phyloP scores from a whole-genome alignment of 2,329 filamentous ascomycete species.

The Aspergillus cejpii region DNA sequence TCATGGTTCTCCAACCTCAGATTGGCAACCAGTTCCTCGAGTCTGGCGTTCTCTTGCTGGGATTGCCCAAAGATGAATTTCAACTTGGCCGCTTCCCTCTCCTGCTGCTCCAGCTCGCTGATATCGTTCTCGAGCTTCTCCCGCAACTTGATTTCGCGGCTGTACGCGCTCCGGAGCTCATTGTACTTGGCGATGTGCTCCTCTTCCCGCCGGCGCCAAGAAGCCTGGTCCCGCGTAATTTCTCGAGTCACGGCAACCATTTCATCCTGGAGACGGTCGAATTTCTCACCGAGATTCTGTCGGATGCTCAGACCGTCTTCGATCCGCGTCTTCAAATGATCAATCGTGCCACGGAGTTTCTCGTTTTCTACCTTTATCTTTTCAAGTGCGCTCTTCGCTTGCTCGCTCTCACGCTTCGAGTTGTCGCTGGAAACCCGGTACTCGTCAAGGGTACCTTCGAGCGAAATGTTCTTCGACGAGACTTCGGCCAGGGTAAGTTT shows the following conservation, averaged over 20 bases:
- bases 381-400: constrained; percentile 44
- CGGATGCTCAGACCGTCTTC: constrained; percentile 80
- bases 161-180: constrained; percentile 50
- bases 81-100: constrained; percentile 69
- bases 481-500: constrained; percentile 49
- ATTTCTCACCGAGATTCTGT: constrained; percentile 75
- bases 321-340: constrained; percentile 67
- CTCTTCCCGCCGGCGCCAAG: constrained; percentile 63
- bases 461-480: constrained; percentile 53
- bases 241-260: constrained; percentile 73
- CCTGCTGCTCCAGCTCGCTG: constrained; percentile 58
- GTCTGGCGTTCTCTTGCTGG: constrained; percentile 55
- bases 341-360: constrained; percentile 65
- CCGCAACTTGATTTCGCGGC: constrained; percentile 61
- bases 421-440: constrained; percentile 55
- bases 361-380: constrained; percentile 57
- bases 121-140: constrained; percentile 56
- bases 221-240: constrained; percentile 73
- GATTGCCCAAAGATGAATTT: constrained; percentile 69
- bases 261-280: constrained; percentile 78
- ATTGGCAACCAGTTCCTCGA: constrained; percentile 51
- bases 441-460: constrained; percentile 57
- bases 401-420: constrained; percentile 54
- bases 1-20: constrained; percentile 56
- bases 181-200: constrained; percentile 51